Percentiles rank a stretch among this genome's conserved stretches.
phyloP scores from a whole-genome alignment of 192 early-diverging fungal genomes.

The Radiomyces spectabilis region DNA sequence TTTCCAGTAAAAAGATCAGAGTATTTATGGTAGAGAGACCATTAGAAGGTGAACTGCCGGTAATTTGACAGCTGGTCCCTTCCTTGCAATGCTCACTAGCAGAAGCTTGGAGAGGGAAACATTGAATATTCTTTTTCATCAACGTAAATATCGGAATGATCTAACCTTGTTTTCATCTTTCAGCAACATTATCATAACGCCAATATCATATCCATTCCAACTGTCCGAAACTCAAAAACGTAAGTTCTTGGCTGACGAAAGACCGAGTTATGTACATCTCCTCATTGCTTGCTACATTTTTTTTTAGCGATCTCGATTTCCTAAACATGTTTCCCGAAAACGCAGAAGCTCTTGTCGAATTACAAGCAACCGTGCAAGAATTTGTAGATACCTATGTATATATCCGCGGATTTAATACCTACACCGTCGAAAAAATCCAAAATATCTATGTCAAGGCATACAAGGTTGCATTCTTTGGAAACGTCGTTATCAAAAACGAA shows the following conservation, averaged over 20 bases:
- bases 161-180: slow-evolving; percentile 8
- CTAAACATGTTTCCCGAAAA: slow-evolving; percentile 35
- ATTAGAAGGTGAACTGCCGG: slow-evolving; percentile 38
- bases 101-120: not conserved
- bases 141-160: too few species aligned
- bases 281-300: not conserved
- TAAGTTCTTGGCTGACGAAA: slow-evolving; percentile 5
- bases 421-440: slow-evolving; percentile 40
- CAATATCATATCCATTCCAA: slow-evolving; percentile 11
- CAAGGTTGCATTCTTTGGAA: too few species aligned
- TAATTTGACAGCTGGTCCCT: too few species aligned
- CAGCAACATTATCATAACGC: slow-evolving; percentile 3
- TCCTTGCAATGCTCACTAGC: too few species aligned
- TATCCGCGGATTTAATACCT: slow-evolving; percentile 40
- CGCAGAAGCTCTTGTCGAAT: slow-evolving; percentile 22
- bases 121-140: slow-evolving; percentile 1
- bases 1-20: slow-evolving; percentile 31
- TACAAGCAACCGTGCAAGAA: slow-evolving; percentile 34
- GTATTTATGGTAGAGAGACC: slow-evolving; percentile 38
- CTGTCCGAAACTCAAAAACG: slow-evolving; percentile 11
- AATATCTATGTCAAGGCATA: slow-evolving; percentile 38
- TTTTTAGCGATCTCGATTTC: slow-evolving; percentile 38
- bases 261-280: not conserved
- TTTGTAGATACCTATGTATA: slow-evolving; percentile 48
- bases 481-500: too few species aligned